These are phyloP conservation scores for Penicillium freii DNA, from an alignment of 2,329 filamentous ascomycete species.

Conservation along the genomic window DNA sequence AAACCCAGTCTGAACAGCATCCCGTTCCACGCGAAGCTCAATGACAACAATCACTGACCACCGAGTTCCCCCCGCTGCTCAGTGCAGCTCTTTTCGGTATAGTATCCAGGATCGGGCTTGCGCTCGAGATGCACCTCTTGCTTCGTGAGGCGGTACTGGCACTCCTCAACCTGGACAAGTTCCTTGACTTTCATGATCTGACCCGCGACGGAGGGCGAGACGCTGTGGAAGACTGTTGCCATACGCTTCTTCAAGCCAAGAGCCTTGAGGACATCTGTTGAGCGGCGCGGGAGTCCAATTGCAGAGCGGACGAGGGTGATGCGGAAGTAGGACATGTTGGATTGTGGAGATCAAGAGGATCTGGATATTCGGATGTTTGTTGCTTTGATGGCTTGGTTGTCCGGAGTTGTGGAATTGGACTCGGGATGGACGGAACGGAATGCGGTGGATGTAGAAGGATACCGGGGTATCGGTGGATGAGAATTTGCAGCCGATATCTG, in stretches of 20 bases:
- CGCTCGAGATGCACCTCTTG: conserved; percentile 68
- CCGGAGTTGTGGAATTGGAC: neutral
- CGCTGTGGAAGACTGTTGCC: conserved; percentile 86
- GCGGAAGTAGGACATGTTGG: conserved; percentile 75
- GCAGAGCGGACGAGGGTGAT: conserved; percentile 86
- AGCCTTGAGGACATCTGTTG: conserved; percentile 75
- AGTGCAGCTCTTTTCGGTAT: conserved; percentile 59
- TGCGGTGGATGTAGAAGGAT: neutral
- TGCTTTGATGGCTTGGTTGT: neutral
- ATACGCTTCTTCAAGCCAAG: conserved; percentile 82
- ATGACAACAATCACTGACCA: neutral
- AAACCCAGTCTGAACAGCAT: neutral
- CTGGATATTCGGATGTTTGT: conserved; percentile 2
- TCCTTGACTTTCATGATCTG: conserved; percentile 95
- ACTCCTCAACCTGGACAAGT: conserved; percentile 78
- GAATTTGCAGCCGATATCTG: neutral
- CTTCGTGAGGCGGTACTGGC: conserved; percentile 62
- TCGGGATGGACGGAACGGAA: neutral
- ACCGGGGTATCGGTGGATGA: neutral
- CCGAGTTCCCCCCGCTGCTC: conserved; percentile 24
- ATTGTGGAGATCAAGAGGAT: neutral
- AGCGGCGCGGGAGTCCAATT: conserved; percentile 81
- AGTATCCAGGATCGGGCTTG: conserved; percentile 77
- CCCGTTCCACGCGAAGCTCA: neutral
- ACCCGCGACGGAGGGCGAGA: conserved; percentile 75